A percentile compares a stretch with the other conserved stretches of the same genome.
Evolutionary conservation across 768 basidiomycete genomes (phyloP).

Genomic region (Exidia glandulosa): DNA sequence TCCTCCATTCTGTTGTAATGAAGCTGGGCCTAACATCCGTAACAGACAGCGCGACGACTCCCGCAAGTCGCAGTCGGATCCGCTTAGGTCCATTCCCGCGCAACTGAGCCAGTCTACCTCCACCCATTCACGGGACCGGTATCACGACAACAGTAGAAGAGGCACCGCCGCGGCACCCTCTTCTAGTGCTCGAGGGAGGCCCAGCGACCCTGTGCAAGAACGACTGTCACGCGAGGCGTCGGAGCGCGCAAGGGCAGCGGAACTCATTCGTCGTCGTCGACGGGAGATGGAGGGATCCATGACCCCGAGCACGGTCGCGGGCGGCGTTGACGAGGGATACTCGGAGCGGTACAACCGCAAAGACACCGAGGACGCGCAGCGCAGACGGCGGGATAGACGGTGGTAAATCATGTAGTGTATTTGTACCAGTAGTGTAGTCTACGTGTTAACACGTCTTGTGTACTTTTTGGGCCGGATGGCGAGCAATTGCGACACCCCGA

Average conservation of each 20-base stretch:
- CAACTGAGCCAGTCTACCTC: slow-evolving; percentile 40
- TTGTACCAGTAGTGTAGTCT: too few relatives aligned
- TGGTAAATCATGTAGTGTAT: too few relatives aligned
- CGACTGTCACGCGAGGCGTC: slow-evolving; percentile 63
- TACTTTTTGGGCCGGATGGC: too few relatives aligned
- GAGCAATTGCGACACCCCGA: too few relatives aligned
- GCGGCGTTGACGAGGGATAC: slow-evolving; percentile 35
- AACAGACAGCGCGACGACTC: slow-evolving; percentile 50
- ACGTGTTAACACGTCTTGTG: too few relatives aligned
- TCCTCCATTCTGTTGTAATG: slow-evolving; percentile 6
- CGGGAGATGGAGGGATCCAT: slow-evolving; percentile 51
- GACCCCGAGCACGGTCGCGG: slow-evolving; percentile 61
- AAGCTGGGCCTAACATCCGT: slow-evolving; percentile 16
- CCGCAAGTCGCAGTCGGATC: slow-evolving; percentile 55
- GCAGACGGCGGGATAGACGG: slow-evolving; percentile 31
- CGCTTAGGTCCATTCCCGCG: slow-evolving; percentile 61
- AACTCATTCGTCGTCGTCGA: slow-evolving; percentile 54
- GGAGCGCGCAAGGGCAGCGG: slow-evolving; percentile 66
- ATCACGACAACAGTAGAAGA: slow-evolving; percentile 12
- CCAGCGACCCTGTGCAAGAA: slow-evolving; percentile 37
- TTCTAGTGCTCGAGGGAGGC: slow-evolving; percentile 11
- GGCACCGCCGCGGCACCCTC: slow-evolving; percentile 10
- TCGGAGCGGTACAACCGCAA: slow-evolving; percentile 58
- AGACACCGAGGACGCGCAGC: slow-evolving; percentile 62
- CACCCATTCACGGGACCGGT: slow-evolving; percentile 9